Evolutionary conservation across 2,329 filamentous ascomycete species (phyloP).

Genomic region (Beauveria caledonica): DNA sequence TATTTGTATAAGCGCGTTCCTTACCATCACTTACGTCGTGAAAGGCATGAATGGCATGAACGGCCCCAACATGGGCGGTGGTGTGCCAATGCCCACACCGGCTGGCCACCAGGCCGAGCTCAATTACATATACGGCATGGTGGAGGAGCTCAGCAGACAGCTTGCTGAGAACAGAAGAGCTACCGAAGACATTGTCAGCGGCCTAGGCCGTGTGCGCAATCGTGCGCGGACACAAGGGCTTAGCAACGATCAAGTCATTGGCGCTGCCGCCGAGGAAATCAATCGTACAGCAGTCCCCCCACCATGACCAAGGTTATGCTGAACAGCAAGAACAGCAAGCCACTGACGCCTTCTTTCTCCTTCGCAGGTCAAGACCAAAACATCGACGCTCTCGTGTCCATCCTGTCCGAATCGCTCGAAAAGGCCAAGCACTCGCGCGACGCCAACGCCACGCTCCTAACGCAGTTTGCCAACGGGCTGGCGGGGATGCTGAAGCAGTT

Average conservation of each 20-base stretch:
- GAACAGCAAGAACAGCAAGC: neutral
- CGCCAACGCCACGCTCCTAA: conserved; percentile 50
- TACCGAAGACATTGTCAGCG: conserved; percentile 56
- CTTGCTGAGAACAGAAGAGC: conserved; percentile 53
- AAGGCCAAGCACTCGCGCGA: conserved; percentile 52
- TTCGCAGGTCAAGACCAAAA: conserved; percentile 48
- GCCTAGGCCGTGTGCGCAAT: conserved; percentile 52
- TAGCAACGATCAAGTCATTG: conserved; percentile 51
- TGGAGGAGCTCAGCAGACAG: conserved; percentile 57
- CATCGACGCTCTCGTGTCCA: conserved; percentile 52
- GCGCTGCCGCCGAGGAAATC: conserved; percentile 46
- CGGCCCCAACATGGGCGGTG: conserved; percentile 37
- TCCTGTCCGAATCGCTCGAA: conserved; percentile 54
- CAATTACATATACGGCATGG: conserved; percentile 60
- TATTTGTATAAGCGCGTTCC: neutral
- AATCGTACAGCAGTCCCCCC: conserved; percentile 35
- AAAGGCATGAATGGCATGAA: conserved; percentile 41
- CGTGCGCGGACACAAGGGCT: conserved; percentile 44
- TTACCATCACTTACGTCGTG: neutral
- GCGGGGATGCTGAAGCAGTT: conserved; percentile 53
- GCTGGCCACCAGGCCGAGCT: conserved; percentile 61
- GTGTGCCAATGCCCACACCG: conserved; percentile 49
- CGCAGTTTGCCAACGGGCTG: conserved; percentile 50
- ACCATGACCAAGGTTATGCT: neutral
- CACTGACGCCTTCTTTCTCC: neutral